phyloP scores from a whole-genome alignment of 192 early-diverging fungal genomes.

The Backusella australiensis region DNA sequence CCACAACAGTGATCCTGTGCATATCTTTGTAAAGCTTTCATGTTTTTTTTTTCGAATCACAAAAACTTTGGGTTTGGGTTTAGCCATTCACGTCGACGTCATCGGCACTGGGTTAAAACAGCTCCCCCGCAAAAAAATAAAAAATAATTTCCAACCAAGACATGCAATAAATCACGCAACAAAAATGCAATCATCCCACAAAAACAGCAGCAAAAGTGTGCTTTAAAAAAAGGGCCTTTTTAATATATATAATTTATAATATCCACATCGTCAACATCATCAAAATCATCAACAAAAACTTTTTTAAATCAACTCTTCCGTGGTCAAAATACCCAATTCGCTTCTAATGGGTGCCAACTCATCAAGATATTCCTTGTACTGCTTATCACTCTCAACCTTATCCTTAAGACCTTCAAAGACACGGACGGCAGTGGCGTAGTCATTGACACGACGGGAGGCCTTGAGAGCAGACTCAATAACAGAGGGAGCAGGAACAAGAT shows the following conservation, averaged over 20 bases:
- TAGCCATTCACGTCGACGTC: background rate
- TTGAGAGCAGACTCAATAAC: conserved; percentile 88
- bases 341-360: conserved; percentile 83
- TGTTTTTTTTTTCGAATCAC: too few relatives aligned
- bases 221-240: background rate
- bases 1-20: too few relatives aligned
- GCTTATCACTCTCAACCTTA: conserved; percentile 79
- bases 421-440: conserved; percentile 90
- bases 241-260: conserved; percentile 10
- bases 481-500: conserved; percentile 89
- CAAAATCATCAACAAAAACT: background rate
- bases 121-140: background rate
- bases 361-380: conserved; percentile 89
- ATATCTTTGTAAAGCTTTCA: too few relatives aligned
- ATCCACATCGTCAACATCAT: background rate
- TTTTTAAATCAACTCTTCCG: conserved; percentile 77
- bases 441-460: conserved; percentile 91
- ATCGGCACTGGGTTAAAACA: background rate
- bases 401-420: conserved; percentile 93
- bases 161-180: background rate
- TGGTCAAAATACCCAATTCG: conserved; percentile 87
- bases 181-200: background rate
- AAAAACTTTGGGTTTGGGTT: too few relatives aligned
- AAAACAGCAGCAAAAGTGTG: background rate
- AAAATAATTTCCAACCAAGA: background rate